These are phyloP conservation scores for Lophiotrema nucula DNA, from an alignment of 495 filamentous ascomycete genomes.

Conservation along the genomic window DNA sequence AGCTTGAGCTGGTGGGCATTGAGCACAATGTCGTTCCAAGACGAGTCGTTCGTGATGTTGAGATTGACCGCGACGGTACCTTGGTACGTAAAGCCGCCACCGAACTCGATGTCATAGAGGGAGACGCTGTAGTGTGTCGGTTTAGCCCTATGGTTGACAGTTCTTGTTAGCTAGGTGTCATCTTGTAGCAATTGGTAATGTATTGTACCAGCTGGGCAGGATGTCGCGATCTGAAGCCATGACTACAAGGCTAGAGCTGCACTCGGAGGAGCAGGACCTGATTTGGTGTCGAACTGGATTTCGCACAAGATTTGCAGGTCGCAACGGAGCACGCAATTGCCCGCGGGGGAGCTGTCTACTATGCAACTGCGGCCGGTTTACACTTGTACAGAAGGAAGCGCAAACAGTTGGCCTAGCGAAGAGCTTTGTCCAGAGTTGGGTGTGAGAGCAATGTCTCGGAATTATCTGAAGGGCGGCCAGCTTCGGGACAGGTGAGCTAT, in stretches of 20 bases:
- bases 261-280: slow-evolving; percentile 18
- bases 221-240: slow-evolving; percentile 34
- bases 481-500: slow-evolving; percentile 1
- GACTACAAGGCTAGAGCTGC: slow-evolving; percentile 11
- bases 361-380: neutral
- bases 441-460: slow-evolving; percentile 28
- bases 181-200: neutral
- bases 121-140: slow-evolving; percentile 83
- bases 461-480: slow-evolving; percentile 15
- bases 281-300: neutral
- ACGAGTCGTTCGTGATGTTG: slow-evolving; percentile 52
- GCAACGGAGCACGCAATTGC: neutral
- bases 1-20: slow-evolving; percentile 69
- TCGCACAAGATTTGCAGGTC: too few species aligned
- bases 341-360: neutral
- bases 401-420: slow-evolving; percentile 1
- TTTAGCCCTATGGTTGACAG: slow-evolving; percentile 57
- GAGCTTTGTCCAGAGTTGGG: slow-evolving; percentile 11
- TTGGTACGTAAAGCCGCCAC: slow-evolving; percentile 73
- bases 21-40: slow-evolving; percentile 68
- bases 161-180: slow-evolving; percentile 14
- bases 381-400: neutral
- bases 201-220: slow-evolving; percentile 29
- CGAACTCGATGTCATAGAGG: slow-evolving; percentile 73
- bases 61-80: slow-evolving; percentile 68